phyloP scores from a whole-genome alignment of 2,329 filamentous ascomycete genomes.

The Pseudogymnoascus sp. region DNA sequence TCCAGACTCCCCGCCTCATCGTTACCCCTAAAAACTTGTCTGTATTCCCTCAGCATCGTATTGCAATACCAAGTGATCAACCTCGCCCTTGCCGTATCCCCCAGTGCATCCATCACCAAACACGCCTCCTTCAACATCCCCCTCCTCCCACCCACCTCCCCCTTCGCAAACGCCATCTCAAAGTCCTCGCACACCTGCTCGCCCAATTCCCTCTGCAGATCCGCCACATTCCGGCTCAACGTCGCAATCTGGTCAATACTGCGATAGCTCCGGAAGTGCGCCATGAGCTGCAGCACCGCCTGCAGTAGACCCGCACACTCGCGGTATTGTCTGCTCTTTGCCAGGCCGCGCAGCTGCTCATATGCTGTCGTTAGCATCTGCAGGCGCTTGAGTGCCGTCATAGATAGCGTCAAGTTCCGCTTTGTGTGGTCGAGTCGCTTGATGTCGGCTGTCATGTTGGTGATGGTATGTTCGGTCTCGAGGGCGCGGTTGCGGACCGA shows the following conservation, averaged over 20 bases:
- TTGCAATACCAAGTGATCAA: slow-evolving; percentile 97
- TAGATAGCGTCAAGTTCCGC: slow-evolving; percentile 89
- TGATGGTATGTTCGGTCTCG: slow-evolving; percentile 91
- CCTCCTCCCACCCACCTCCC: slow-evolving; percentile 64
- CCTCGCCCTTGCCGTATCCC: slow-evolving; percentile 72
- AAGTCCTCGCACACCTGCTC: slow-evolving; percentile 99
- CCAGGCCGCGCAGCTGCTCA: slow-evolving; percentile 79
- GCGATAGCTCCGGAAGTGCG: slow-evolving; percentile 95
- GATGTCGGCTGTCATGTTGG: slow-evolving; percentile 97
- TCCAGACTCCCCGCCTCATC: slow-evolving; percentile 94
- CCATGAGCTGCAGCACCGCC: slow-evolving; percentile 95
- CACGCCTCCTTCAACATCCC: slow-evolving; percentile 77
- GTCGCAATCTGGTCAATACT: slow-evolving; percentile 97
- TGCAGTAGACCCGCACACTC: slow-evolving; percentile 91
- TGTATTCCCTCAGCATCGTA: slow-evolving; percentile 88
- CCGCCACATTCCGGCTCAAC: slow-evolving; percentile 83
- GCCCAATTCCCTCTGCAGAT: slow-evolving; percentile 82
- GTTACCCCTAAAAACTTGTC: slow-evolving; percentile 90
- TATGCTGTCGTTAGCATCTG: slow-evolving; percentile 99
- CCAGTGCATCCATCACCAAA: slow-evolving; percentile 87
- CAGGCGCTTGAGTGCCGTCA: slow-evolving; percentile 93
- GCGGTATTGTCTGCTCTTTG: slow-evolving; percentile 80
- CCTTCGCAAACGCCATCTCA: slow-evolving; percentile 86
- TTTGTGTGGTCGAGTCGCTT: slow-evolving; percentile 96
- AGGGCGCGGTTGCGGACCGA: slow-evolving; percentile 81